These are phyloP conservation scores for Phytophthora syringae DNA, from an alignment of 352 stramenopile genomes.

Conservation along the genomic window DNA sequence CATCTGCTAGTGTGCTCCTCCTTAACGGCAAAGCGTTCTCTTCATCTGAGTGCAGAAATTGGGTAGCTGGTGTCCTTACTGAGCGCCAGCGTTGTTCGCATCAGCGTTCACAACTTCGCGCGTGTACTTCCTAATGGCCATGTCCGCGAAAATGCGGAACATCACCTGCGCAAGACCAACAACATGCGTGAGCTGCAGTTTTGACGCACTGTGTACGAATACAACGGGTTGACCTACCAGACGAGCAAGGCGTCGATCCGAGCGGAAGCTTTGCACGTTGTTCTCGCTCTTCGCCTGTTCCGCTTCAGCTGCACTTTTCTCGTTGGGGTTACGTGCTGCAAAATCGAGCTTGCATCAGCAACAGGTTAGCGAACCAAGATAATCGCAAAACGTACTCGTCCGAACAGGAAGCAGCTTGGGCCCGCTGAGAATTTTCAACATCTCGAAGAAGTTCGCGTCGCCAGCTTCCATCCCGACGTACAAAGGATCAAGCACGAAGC, in stretches of 20 bases:
- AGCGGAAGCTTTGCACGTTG: slow-evolving; percentile 85
- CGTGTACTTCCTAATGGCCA: slow-evolving; percentile 69
- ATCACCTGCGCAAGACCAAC: slow-evolving; percentile 47
- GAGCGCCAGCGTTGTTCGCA: slow-evolving; percentile 1
- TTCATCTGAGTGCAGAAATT: slow-evolving; percentile 14
- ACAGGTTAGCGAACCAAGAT: neutral
- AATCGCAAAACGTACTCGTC: slow-evolving; percentile 36
- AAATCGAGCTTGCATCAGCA: neutral
- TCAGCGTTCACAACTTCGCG: slow-evolving; percentile 47
- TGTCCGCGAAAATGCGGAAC: slow-evolving; percentile 70
- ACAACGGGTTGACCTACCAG: slow-evolving; percentile 44
- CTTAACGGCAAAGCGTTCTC: neutral
- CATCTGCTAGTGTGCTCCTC: neutral
- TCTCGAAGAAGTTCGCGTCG: slow-evolving; percentile 62
- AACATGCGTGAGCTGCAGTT: neutral
- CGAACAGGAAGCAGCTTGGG: slow-evolving; percentile 69
- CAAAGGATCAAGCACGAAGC: slow-evolving; percentile 55
- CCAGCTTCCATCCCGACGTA: slow-evolving; percentile 52
- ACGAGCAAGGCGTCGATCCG: slow-evolving; percentile 74
- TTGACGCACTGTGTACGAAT: neutral
- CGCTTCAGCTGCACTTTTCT: slow-evolving; percentile 61
- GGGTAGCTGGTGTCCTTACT: neutral
- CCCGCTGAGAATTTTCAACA: slow-evolving; percentile 59
- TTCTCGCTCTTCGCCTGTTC: slow-evolving; percentile 66
- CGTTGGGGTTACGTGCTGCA: slow-evolving; percentile 45